A percentile compares a stretch with the other conserved stretches of the same genome.
Evolutionary conservation across 2,329 filamentous ascomycete species (phyloP).

Genomic region (Apiospora kogelbergensis): DNA sequence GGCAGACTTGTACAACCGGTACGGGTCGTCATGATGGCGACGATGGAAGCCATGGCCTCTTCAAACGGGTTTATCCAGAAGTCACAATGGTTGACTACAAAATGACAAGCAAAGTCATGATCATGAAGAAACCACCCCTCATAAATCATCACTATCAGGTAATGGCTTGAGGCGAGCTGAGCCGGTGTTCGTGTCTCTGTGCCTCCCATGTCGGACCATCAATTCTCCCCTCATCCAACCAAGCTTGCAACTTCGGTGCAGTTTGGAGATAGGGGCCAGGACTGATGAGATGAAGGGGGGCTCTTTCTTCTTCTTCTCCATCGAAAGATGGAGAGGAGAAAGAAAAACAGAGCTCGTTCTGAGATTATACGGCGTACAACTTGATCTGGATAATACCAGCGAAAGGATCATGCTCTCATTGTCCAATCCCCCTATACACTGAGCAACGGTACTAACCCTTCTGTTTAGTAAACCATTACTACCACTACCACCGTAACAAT

Average conservation of each 20-base stretch:
- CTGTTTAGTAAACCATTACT: conserved; percentile 28
- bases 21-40: conserved; percentile 12
- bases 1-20: conserved; percentile 9
- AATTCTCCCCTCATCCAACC: neutral
- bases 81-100: conserved; percentile 1
- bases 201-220: conserved; percentile 9
- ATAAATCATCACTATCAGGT: conserved; percentile 28
- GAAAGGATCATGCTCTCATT: conserved; percentile 92
- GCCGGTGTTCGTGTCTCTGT: conserved; percentile 36
- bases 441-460: conserved; percentile 34
- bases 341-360: conserved; percentile 41
- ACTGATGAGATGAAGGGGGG: neutral
- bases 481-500: conserved; percentile 50
- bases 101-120: conserved; percentile 8
- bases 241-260: neutral
- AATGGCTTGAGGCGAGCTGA: conserved; percentile 35
- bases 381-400: conserved; percentile 99
- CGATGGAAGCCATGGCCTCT: conserved; percentile 14
- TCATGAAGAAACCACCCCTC: neutral
- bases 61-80: conserved; percentile 15
- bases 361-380: conserved; percentile 92
- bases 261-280: neutral
- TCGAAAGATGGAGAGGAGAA: neutral
- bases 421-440: conserved; percentile 32
- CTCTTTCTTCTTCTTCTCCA: neutral